Evolutionary conservation across 768 basidiomycete species (phyloP).

Genomic region (Pilatotrama ljubarskyi): DNA sequence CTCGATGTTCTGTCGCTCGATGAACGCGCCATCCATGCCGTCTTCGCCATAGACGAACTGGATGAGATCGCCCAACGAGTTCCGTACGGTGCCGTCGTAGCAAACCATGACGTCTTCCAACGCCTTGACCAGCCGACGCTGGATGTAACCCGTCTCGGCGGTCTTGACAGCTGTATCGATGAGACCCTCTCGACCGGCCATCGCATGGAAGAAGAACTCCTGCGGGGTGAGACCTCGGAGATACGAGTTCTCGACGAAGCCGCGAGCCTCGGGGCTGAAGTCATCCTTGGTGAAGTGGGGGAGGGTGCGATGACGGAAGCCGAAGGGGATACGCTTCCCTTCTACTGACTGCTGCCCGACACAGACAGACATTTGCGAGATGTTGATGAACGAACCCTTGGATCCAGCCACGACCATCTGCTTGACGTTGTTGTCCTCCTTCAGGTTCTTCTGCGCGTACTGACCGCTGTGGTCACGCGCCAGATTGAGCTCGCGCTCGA

Average conservation of each 20-base stretch:
- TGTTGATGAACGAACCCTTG: constrained; percentile 99
- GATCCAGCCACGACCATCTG: constrained; percentile 99
- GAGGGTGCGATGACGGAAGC: constrained; percentile 93
- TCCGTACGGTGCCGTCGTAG: constrained; percentile 97
- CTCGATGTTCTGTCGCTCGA: constrained; percentile 93
- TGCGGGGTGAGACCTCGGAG: constrained; percentile 94
- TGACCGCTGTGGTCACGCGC: constrained; percentile 96
- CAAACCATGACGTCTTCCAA: constrained; percentile 96
- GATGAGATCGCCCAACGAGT: constrained; percentile 93
- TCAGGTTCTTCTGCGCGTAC: constrained; percentile 94
- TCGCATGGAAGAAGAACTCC: constrained; percentile 99
- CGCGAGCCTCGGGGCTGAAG: constrained; percentile 95
- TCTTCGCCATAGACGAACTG: constrained; percentile 99
- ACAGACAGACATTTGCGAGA: constrained; percentile 99
- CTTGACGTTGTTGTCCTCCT: constrained; percentile 99
- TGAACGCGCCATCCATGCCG: constrained; percentile 97
- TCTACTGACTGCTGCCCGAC: constrained; percentile 99
- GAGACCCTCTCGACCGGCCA: constrained; percentile 98
- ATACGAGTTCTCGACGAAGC: constrained; percentile 99
- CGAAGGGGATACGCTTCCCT: constrained; percentile 97
- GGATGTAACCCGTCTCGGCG: constrained; percentile 98
- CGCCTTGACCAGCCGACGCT: constrained; percentile 96
- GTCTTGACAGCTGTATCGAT: constrained; percentile 99
- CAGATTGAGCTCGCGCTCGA: constrained; percentile 88
- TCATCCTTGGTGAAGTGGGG: constrained; percentile 99